phyloP scores from a whole-genome alignment of 106 monocot species.

The Phalaenopsis aphrodite region DNA sequence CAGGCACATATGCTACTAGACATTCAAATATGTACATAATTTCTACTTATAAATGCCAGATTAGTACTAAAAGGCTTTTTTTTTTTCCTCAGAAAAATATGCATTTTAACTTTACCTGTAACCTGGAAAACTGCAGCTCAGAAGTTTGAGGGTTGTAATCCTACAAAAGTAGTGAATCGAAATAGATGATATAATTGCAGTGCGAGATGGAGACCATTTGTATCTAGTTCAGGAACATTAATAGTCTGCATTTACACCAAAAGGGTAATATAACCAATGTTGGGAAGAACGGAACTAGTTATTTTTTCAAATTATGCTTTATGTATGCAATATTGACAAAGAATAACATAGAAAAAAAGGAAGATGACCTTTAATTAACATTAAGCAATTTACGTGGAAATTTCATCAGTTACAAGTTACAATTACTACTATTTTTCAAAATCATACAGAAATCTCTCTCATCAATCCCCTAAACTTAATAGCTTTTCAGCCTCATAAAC shows the following conservation, averaged over 20 bases:
- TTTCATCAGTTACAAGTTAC: neutral
- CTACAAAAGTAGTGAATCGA: conserved; percentile 10
- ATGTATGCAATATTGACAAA: neutral
- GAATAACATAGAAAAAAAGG: neutral
- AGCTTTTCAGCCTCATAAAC: neutral
- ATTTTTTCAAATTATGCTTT: neutral
- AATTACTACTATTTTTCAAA: neutral
- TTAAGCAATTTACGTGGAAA: neutral
- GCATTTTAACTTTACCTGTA: conserved; percentile 5
- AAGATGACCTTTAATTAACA: neutral
- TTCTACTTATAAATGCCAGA: neutral
- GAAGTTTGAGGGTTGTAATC: conserved; percentile 10
- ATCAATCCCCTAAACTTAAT: neutral
- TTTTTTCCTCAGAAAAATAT: neutral
- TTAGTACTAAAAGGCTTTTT: neutral
- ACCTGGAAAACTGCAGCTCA: conserved; percentile 1
- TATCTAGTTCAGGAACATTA: conserved; percentile 2
- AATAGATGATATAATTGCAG: conserved; percentile 8
- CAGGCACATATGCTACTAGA: neutral
- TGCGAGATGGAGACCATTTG: conserved; percentile 14
- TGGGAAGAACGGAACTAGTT: neutral
- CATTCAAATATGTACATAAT: neutral
- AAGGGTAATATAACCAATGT: neutral
- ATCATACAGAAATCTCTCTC: neutral
- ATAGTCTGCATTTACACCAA: neutral